A percentile compares a stretch with the other conserved stretches of the same genome.
These are phyloP conservation scores for Cinchona pubescens DNA, from an alignment of 257 asterid species.

Conservation along the genomic window DNA sequence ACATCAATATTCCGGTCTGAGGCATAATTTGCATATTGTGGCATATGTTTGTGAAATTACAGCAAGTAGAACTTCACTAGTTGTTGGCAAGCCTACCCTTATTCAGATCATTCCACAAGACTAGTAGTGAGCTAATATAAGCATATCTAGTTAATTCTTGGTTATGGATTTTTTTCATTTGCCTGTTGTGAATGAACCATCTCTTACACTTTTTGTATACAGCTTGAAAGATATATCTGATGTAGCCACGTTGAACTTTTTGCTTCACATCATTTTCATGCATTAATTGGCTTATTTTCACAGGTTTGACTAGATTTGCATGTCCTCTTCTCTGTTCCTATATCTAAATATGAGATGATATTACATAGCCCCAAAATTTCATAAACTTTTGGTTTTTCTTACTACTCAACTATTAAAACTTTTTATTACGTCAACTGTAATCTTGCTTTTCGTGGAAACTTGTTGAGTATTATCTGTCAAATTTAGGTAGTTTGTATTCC, in stretches of 20 bases:
- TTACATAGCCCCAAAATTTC: background rate
- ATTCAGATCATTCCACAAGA: background rate
- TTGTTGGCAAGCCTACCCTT: background rate
- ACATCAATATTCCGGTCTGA: background rate
- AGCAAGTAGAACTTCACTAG: background rate
- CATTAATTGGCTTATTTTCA: background rate
- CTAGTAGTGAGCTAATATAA: background rate
- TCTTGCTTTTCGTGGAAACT: background rate
- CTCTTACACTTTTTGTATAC: background rate
- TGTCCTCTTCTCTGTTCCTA: background rate
- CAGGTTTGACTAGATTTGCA: background rate
- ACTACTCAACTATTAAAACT: background rate
- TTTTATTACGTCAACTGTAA: background rate
- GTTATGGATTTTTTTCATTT: background rate
- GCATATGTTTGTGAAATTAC: background rate
- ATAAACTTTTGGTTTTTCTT: background rate
- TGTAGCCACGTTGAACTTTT: background rate
- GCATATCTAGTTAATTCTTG: background rate
- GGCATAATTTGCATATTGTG: background rate
- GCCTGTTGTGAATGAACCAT: constrained; percentile 2
- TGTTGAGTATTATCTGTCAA: background rate
- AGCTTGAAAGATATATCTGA: background rate
- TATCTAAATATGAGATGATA: background rate
- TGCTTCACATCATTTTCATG: background rate
- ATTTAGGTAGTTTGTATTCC: background rate